Percentiles rank a stretch among this genome's conserved stretches.
Conservation (phyloP, 2,329 filamentous ascomycete genomes). For the Phialocephala subalpina region DNA sequence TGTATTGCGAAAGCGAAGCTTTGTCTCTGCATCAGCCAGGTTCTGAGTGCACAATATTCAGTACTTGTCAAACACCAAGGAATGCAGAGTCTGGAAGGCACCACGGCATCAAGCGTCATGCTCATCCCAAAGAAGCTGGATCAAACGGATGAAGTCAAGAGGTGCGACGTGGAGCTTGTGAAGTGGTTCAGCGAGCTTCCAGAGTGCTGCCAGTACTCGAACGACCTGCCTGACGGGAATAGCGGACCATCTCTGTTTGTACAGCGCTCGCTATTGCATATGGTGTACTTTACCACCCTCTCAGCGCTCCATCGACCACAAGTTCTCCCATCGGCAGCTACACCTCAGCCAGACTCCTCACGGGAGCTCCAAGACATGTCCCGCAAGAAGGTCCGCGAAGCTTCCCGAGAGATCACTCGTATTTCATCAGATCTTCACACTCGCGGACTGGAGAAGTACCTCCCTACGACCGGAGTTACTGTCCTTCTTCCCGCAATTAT, state of each 20-base stretch:
- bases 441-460: constrained; percentile 76
- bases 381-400: constrained; percentile 81
- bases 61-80: constrained; percentile 86
- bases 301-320: constrained; percentile 92
- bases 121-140: constrained; percentile 87
- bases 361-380: constrained; percentile 83
- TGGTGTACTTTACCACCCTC: constrained; percentile 92
- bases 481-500: constrained; percentile 93
- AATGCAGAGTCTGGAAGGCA: constrained; percentile 77
- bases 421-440: constrained; percentile 81
- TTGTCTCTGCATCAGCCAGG: constrained; percentile 87
- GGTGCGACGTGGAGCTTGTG: constrained; percentile 81
- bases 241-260: constrained; percentile 68
- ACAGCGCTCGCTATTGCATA: constrained; percentile 87
- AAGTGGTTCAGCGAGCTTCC: constrained; percentile 80
- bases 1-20: constrained; percentile 92
- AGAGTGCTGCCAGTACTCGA: constrained; percentile 73
- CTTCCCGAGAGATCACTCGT: constrained; percentile 84
- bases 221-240: constrained; percentile 61
- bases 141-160: constrained; percentile 79
- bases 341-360: constrained; percentile 57
- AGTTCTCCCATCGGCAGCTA: constrained; percentile 78
- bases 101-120: constrained; percentile 80
- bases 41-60: constrained; percentile 91
- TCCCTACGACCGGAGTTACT: constrained; percentile 90